A percentile compares a stretch with the other conserved stretches of the same genome.
Evolutionary conservation across 2,329 filamentous ascomycete species (phyloP).

Genomic region (Trichophyton equinum): DNA sequence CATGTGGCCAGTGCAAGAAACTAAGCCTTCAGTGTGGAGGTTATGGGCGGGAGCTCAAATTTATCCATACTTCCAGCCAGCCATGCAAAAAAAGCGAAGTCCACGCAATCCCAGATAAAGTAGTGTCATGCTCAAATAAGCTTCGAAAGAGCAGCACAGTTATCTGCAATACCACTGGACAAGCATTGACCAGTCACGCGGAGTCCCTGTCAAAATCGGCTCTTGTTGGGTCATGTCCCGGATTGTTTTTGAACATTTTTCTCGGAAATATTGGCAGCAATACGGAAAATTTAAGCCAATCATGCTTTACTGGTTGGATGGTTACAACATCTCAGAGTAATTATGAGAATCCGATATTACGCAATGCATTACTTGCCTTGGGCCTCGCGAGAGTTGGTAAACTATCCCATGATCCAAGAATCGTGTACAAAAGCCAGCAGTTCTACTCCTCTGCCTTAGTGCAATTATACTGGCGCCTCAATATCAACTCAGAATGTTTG

Average conservation of each 20-base stretch:
- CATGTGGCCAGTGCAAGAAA: slow-evolving; percentile 6
- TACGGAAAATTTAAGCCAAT: not conserved
- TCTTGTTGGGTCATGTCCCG: not conserved
- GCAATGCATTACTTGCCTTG: slow-evolving; percentile 1
- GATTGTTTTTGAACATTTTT: not conserved
- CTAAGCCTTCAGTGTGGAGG: not conserved
- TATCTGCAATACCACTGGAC: too few species aligned
- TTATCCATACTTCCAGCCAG: not conserved
- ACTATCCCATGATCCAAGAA: not conserved
- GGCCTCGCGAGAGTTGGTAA: not conserved
- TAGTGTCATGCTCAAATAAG: not conserved
- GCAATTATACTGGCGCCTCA: not conserved
- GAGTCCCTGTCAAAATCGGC: not conserved
- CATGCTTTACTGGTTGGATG: slow-evolving; percentile 2
- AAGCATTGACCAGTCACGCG: not conserved
- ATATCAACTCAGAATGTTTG: not conserved
- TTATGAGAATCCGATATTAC: not conserved
- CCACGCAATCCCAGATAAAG: not conserved
- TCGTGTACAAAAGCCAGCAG: not conserved
- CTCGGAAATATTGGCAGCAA: not conserved
- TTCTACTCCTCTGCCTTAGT: not conserved
- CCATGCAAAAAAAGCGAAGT: not conserved
- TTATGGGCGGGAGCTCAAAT: slow-evolving; percentile 1
- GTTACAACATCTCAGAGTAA: not conserved
- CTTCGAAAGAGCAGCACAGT: not conserved